Evolutionary conservation across 306 rosid species (phyloP), one percentile per base, ranked within the genome.

Genomic region (Myrica gale): DNA sequence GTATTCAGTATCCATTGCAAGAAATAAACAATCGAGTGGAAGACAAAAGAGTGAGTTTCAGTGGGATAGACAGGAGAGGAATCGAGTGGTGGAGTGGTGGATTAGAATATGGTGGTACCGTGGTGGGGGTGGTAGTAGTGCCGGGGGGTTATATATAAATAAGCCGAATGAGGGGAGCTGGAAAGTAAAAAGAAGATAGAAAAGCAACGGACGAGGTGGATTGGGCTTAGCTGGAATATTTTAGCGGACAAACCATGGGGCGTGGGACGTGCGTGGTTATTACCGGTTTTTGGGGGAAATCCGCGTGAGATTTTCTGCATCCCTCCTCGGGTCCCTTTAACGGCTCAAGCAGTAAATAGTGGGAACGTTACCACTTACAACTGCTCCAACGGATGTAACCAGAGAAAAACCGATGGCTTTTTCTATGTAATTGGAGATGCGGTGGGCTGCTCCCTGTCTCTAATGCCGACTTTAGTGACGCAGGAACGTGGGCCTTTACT

Each of bases 261-360:
- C 9, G 89, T 41, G 80, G 77, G 80, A 56, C 9, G 66, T 77
- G 85, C 84, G 90, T 82, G 82, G 83, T 39, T 32, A 1, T 39
- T 32, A 1, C 46, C 68, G 72, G 42, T 48, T 88, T 81, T 84
- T 46, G 68, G 48, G 83, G 55, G 2, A 2, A 66, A 44, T 68
- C 73, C 77, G 76, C 52, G 82, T 83, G 15, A 48, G 53, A 48
- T 48, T 11, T 48, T 48, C 13, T 48, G 53, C 53, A 11, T 32
- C 37, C 3, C 37, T 32, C 16, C 0, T 4, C 3, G 4, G 5
- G 13, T 47, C 52, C 0, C 53, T 15, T 5, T 2, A 48, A 48
- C 53, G 53, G 53, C 53, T 48, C 10, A 3, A 0, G 51, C 6
- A 2, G 37, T n/a, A n/a, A n/a, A n/a, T 26, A 26, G 32, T 26